A percentile compares a stretch with the other conserved stretches of the same genome.
Conservation (phyloP, 164 flowering plant species). For the Saururus chinensis region DNA sequence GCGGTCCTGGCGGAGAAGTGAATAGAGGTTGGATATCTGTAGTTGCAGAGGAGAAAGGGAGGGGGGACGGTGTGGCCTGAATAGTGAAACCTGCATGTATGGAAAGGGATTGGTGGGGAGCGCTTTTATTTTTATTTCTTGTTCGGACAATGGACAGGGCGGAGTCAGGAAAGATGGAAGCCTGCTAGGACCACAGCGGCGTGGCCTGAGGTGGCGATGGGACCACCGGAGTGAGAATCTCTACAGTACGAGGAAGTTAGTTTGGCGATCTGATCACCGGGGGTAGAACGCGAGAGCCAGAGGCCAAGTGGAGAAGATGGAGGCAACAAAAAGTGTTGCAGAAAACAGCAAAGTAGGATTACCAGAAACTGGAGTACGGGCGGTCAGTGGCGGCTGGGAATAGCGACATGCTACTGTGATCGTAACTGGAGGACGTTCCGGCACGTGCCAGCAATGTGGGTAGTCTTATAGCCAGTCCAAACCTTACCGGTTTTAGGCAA, state of each 20-base stretch:
- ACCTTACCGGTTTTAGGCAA: slow-evolving; percentile 23
- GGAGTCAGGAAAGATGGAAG: no score
- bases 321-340: background rate
- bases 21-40: background rate
- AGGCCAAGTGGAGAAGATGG: no score
- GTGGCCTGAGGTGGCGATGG: background rate
- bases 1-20: no score
- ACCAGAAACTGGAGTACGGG: slow-evolving; percentile 2
- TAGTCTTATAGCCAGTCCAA: background rate
- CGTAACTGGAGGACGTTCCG: background rate
- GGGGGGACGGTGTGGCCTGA: background rate
- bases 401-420: slow-evolving; percentile 9
- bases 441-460: background rate
- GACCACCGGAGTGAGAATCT: slow-evolving; percentile 7
- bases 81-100: background rate
- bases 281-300: no score
- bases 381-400: slow-evolving; percentile 17
- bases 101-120: background rate
- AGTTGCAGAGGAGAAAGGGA: background rate
- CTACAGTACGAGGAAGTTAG: slow-evolving; percentile 17
- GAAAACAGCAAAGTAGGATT: no score
- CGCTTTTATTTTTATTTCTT: no score
- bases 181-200: no score
- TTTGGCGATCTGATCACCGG: background rate
- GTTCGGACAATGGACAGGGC: no score